Conservation (phyloP, 2,329 filamentous ascomycete genomes). For the Neofusicoccum kwambonambiense region DNA sequence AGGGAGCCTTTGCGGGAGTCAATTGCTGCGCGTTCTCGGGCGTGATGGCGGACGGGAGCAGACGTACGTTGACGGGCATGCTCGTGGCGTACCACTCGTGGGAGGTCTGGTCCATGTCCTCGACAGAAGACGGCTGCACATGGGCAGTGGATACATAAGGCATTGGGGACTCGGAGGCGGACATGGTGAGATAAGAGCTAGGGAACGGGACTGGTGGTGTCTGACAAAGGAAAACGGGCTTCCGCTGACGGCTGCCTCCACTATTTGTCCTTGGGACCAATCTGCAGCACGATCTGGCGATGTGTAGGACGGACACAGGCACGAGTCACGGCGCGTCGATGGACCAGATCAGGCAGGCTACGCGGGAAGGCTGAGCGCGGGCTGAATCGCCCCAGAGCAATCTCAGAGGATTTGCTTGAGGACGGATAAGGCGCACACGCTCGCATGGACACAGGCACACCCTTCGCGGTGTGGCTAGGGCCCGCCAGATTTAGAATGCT, state of each 20-base stretch:
- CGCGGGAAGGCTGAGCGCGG: constrained; percentile 12
- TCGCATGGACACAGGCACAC: background rate
- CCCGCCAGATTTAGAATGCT: constrained; percentile 13
- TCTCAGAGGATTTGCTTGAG: constrained; percentile 13
- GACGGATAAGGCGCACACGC: constrained; percentile 12
- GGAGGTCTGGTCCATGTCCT: constrained; percentile 3
- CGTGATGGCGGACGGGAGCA: background rate
- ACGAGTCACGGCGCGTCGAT: constrained; percentile 2
- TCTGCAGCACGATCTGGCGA: constrained; percentile 3
- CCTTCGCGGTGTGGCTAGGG: constrained; percentile 11
- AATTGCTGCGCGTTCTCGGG: background rate
- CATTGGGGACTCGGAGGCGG: constrained; percentile 8
- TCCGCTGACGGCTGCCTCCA: constrained; percentile 5
- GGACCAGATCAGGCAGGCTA: constrained; percentile 7
- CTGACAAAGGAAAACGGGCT: constrained; percentile 4
- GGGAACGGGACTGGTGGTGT: background rate
- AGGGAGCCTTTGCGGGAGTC: constrained; percentile 23
- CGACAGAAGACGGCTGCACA: background rate
- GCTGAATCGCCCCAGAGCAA: constrained; percentile 10
- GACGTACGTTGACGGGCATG: constrained; percentile 15
- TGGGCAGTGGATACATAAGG: constrained; percentile 8
- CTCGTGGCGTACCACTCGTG: constrained; percentile 10
- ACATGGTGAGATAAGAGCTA: constrained; percentile 14
- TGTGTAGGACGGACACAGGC: background rate
- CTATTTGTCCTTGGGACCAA: constrained; percentile 10